Evolutionary conservation across 1,139 yeast species (phyloP).

Genomic region (Pichia sp.): DNA sequence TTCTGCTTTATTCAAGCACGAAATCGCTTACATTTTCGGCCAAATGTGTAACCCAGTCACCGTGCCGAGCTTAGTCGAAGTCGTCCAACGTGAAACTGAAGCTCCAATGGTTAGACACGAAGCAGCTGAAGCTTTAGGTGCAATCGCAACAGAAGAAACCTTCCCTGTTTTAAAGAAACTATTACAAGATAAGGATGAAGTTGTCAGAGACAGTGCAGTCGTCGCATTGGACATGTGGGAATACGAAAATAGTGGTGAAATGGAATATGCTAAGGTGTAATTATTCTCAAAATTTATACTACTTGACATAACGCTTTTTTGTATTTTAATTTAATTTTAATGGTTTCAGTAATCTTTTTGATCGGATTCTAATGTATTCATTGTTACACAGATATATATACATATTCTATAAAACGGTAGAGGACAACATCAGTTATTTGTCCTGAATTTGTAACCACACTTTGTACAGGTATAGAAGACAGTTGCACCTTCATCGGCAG

Average conservation of each 20-base stretch:
- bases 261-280: conserved; percentile 60
- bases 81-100: conserved; percentile 71
- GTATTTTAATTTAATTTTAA: background rate
- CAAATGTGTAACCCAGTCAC: conserved; percentile 94
- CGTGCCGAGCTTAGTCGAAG: conserved; percentile 83
- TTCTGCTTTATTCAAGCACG: conserved; percentile 94
- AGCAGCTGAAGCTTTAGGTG: conserved; percentile 98
- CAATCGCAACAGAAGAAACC: conserved; percentile 96
- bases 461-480: conserved; percentile 93
- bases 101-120: conserved; percentile 99
- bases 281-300: background rate
- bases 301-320: background rate
- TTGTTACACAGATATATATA: too few species aligned
- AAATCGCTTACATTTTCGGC: conserved; percentile 97
- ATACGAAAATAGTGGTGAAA: conserved; percentile 82
- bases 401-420: too few species aligned
- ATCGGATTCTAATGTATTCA: background rate
- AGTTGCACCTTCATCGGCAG: conserved; percentile 99
- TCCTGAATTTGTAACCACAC: conserved; percentile 92
- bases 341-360: background rate
- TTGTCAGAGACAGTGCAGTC: conserved; percentile 93
- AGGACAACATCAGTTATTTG: conserved; percentile 60
- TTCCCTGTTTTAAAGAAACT: conserved; percentile 81
- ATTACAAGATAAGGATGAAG: conserved; percentile 78
- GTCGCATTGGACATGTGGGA: conserved; percentile 99